Percentiles rank a stretch among this genome's conserved stretches.
Evolutionary conservation across 148 eudicot species (phyloP).

Genomic region (Tetragonia tetragonoides): DNA sequence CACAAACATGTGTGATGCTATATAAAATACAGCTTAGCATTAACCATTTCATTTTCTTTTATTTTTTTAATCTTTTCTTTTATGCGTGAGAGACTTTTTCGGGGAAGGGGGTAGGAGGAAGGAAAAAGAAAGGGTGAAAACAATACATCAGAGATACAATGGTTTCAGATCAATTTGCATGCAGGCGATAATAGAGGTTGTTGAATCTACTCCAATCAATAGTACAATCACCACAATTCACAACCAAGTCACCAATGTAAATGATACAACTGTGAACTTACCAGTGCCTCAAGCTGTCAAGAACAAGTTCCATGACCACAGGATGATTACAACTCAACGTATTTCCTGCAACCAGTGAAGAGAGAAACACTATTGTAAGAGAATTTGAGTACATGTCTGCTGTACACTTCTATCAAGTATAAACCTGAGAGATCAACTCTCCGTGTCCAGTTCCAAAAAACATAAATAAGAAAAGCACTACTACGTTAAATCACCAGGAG

Average conservation of each 20-base stretch:
- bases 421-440: not conserved
- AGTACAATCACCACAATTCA: not conserved
- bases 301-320: constrained; percentile 95
- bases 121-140: not conserved
- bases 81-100: no score
- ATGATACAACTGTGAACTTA: constrained; percentile 28
- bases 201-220: not conserved
- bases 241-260: not conserved
- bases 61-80: no score
- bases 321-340: constrained; percentile 97
- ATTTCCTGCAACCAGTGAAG: constrained; percentile 59
- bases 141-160: not conserved
- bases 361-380: not conserved
- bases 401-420: not conserved
- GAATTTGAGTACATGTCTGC: not conserved
- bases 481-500: not conserved
- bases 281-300: constrained; percentile 98
- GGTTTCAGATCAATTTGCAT: not conserved
- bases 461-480: not conserved
- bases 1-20: no score
- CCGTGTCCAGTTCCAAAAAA: not conserved
- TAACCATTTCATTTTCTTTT: no score
- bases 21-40: no score
- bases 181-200: not conserved
- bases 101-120: not conserved